Evolutionary conservation across 257 asterid species (phyloP), one percentile per base, ranked within the genome.

Genomic region (Penstemon davidsonii): DNA sequence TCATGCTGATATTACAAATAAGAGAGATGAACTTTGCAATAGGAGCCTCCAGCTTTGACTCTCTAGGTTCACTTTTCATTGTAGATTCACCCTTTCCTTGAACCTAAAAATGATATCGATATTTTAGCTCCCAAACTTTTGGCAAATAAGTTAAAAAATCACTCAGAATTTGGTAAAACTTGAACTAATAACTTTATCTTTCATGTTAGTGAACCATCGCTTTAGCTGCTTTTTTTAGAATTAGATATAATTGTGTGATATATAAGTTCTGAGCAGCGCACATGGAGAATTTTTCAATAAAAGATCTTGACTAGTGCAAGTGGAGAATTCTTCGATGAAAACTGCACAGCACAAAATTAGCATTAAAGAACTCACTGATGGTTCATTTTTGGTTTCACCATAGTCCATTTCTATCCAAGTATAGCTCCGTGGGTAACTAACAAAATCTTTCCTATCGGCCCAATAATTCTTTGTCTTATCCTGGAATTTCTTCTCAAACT

Each of bases 381-480:
- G 66, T 66, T 81, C 84, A 73, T 67, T 72, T 67, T 80, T 79
- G 38, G 82, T 77, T 80, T 88, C 91, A 57, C 80, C 64, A 73
- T 92, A 92, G 80, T 92, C 98, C 98, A 90, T 92, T 80, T 92
- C 98, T 77, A 92, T 73, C 98, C 97, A 92, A 60, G 94, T 73
- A 76, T 92, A 92, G 47, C 73, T 41, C 74, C 69, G 75, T 18
- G 85, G 95, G 61, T 81, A 69, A 74, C 84, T 76, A 46, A 81
- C 80, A 82, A 86, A 90, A 7, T 71, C 80, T 69, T 81, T 87
- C 71, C 98, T 86, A 57, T 76, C 3, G 39, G 51, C 43, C 98
- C 98, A 90, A 12, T 7, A 0, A 80, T 92, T 92, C 76, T 68
- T 80, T 3, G 98, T 90, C 81, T 92, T 92, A 46, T 77, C 95